Conservation (phyloP, 768 basidiomycete genomes). For the Strobilomyces dryophilus region DNA sequence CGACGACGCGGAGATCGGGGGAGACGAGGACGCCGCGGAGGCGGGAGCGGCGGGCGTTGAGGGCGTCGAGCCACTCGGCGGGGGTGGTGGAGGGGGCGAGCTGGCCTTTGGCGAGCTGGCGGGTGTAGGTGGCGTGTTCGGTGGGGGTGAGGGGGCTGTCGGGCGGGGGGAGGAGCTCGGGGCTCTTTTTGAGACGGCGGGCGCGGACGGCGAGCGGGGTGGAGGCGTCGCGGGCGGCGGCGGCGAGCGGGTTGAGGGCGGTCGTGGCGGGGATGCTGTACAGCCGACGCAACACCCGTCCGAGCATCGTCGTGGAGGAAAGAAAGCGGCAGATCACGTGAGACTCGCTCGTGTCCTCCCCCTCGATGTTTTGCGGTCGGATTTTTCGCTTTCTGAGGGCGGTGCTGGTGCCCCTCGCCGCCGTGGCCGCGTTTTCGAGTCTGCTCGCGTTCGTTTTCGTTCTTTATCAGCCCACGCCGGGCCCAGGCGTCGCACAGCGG, state of each 20-base stretch:
- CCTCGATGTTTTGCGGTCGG: slow-evolving; percentile 28
- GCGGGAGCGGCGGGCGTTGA: slow-evolving; percentile 57
- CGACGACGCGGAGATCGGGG: slow-evolving; percentile 41
- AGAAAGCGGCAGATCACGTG: not conserved
- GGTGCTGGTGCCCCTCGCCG: slow-evolving; percentile 53
- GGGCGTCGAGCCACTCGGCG: slow-evolving; percentile 53
- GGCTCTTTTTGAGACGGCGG: slow-evolving; percentile 53
- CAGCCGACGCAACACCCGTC: slow-evolving; percentile 34
- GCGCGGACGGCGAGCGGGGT: slow-evolving; percentile 70
- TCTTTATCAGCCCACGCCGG: slow-evolving; percentile 73
- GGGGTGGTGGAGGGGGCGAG: slow-evolving; percentile 43
- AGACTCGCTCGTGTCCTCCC: too few species aligned
- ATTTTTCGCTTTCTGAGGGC: slow-evolving; percentile 50
- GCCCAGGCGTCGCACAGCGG: slow-evolving; percentile 65
- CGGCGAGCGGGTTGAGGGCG: slow-evolving; percentile 45
- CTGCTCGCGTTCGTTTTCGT: slow-evolving; percentile 76
- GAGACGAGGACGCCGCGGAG: slow-evolving; percentile 61
- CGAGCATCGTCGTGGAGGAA: too few species aligned
- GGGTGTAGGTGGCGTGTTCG: slow-evolving; percentile 58
- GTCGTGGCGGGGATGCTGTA: slow-evolving; percentile 38
- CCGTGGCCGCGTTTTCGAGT: slow-evolving; percentile 63
- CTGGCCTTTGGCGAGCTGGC: slow-evolving; percentile 50
- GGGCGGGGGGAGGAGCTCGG: slow-evolving; percentile 33
- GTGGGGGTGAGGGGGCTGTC: slow-evolving; percentile 60
- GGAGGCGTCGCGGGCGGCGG: slow-evolving; percentile 58